These are phyloP conservation scores for Xanthoceras sorbifolium DNA, from an alignment of 345 rosid species.

Conservation along the genomic window DNA sequence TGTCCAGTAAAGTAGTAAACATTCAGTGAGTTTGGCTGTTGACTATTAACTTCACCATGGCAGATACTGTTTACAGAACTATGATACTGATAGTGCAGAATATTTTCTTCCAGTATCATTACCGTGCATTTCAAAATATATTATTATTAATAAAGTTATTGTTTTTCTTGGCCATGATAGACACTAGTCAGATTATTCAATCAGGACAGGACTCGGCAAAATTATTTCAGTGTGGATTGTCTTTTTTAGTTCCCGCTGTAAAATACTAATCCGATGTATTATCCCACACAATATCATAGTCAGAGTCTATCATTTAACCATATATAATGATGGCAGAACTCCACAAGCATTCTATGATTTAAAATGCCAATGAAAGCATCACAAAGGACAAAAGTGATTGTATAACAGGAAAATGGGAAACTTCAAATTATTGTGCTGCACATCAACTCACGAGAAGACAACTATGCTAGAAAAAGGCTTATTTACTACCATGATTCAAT, in stretches of 20 bases:
- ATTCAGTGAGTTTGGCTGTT: neutral
- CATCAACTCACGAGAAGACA: neutral
- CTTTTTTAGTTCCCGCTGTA: neutral
- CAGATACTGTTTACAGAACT: neutral
- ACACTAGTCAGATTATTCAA: neutral
- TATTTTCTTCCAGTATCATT: neutral
- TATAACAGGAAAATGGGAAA: too few relatives aligned
- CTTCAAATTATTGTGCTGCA: neutral
- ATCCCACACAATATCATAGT: too few relatives aligned
- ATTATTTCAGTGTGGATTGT: neutral
- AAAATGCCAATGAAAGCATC: neutral
- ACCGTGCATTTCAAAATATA: neutral
- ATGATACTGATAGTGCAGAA: neutral
- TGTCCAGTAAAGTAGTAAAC: neutral
- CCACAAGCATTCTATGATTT: neutral
- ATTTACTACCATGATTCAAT: neutral
- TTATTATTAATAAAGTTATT: too few relatives aligned
- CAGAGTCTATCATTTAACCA: neutral
- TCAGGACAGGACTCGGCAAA: neutral
- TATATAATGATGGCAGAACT: neutral
- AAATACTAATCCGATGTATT: neutral
- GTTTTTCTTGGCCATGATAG: neutral
- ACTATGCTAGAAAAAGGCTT: neutral
- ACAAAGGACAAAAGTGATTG: neutral
- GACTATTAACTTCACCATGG: neutral